Evolutionary conservation across 2,329 filamentous ascomycete genomes (phyloP), one percentile per base, ranked within the genome.

Genomic region (Botrytis tulipae): DNA sequence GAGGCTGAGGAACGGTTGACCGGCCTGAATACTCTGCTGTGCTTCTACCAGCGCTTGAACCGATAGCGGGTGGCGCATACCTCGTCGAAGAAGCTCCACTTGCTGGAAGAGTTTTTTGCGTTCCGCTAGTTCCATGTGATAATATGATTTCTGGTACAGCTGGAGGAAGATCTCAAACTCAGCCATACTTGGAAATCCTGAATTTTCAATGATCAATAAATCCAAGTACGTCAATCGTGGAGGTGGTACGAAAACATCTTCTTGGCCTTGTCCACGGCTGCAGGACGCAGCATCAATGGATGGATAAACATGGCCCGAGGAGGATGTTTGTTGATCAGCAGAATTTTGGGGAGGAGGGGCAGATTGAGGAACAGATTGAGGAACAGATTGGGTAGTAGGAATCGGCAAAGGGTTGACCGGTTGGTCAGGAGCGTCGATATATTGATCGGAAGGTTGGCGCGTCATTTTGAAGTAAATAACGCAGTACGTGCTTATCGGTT

Each of bases 91-190:
- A 35, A 32, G 1, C 9, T 22, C 18, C 12, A 66, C 18, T 32
- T 66, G 62, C 29, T 35, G n/a, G 12, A 8, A 14, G 7, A 66
- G 42, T 1, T 48, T 46, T 10, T 4, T 35, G 29, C 42, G 42
- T 46, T 66, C 62, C 20, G 29, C 29, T 35, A 4, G 29, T 32
- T 66, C 40, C 62, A 66, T 48, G 5, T 48, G n/a, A 35, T 66
- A 20, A 22, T 66, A 66, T 35, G 42, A 20, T 48, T 66, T 48
- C 62, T 66, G 42, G 29, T 66, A 66, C 42, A 66, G 42, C 42
- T 66, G n/a, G 42, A 46, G 29, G 32, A 66, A 66, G 29, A 46
- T 22, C 20, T 66, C 62, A 35, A 66, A 66, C 22, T 66, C 62
- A 12, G 18, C 42, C n/a, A 66, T 35, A 48, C n/a, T 66, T 48